A percentile compares a stretch with the other conserved stretches of the same genome.
phyloP scores from a whole-genome alignment of 1,284 basidiomycete species.

The Cryptococcus hybrid region DNA sequence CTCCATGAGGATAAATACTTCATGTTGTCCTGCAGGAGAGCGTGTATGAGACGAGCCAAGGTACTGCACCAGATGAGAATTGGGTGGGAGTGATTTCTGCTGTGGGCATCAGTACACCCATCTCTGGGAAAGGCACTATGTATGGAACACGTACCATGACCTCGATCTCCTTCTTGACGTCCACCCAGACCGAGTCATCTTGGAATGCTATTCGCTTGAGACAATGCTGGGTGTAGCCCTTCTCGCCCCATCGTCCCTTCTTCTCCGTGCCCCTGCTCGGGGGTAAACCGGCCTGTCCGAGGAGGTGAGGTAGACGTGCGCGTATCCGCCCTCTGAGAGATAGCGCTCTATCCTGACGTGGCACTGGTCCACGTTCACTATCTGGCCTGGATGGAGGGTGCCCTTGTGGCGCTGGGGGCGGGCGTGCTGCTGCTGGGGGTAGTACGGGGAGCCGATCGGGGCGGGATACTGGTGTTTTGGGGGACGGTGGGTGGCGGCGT shows the following conservation, averaged over 20 bases:
- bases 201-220: constrained; percentile 95
- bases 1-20: constrained; percentile 99
- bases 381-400: constrained; percentile 65
- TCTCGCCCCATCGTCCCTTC: constrained; percentile 56
- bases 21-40: constrained; percentile 76
- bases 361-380: constrained; percentile 85
- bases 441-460: constrained; percentile 4
- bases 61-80: constrained; percentile 42
- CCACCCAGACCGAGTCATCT: constrained; percentile 83
- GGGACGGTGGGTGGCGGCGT: constrained; percentile 13
- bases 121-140: background rate
- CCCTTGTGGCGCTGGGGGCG: constrained; percentile 44
- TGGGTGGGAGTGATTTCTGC: constrained; percentile 38
- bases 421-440: constrained; percentile 14
- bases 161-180: constrained; percentile 97
- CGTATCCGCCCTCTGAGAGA: constrained; percentile 98
- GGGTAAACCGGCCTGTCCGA: constrained; percentile 76
- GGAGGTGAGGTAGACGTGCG: constrained; percentile 94
- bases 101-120: background rate
- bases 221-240: constrained; percentile 75
- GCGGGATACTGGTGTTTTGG: constrained; percentile 14
- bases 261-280: constrained; percentile 20
- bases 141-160: constrained; percentile 77
- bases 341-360: constrained; percentile 84
- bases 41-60: constrained; percentile 71